Conservation (phyloP, 2,329 filamentous ascomycete genomes). For the Chrysosporium keratinophilum region DNA sequence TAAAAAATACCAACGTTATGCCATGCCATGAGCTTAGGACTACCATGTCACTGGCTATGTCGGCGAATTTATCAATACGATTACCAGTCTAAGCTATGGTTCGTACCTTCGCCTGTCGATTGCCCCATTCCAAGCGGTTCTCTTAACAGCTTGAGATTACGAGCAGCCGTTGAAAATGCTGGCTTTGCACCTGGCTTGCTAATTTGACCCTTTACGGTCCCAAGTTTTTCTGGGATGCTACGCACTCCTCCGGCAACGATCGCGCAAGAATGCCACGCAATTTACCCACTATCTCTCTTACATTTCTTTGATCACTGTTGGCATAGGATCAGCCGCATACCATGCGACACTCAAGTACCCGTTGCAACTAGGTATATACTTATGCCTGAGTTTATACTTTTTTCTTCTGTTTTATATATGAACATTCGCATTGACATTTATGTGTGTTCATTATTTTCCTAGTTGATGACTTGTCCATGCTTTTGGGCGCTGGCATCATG, state of each 20-base stretch:
- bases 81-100: conserved; percentile 21
- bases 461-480: conserved; percentile 16
- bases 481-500: conserved; percentile 14
- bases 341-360: conserved; percentile 21
- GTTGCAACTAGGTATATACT: conserved; percentile 14
- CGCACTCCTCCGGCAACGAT: conserved; percentile 14
- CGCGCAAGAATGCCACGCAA: conserved; percentile 14
- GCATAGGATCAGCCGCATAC: conserved; percentile 19
- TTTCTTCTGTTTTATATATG: neutral
- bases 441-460: neutral
- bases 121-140: neutral
- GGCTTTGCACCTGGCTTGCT: neutral
- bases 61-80: conserved; percentile 21
- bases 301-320: conserved; percentile 21
- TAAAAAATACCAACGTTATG: neutral
- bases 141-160: neutral
- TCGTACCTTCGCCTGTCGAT: neutral
- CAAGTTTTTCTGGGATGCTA: conserved; percentile 13
- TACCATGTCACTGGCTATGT: conserved; percentile 20
- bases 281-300: conserved; percentile 16
- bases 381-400: neutral
- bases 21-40: conserved; percentile 14
- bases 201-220: neutral
- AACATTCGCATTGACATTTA: neutral
- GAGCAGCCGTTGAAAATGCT: neutral